Conservation (phyloP, 2,329 filamentous ascomycete genomes). For the Sporothrix pseudoabietina region DNA sequence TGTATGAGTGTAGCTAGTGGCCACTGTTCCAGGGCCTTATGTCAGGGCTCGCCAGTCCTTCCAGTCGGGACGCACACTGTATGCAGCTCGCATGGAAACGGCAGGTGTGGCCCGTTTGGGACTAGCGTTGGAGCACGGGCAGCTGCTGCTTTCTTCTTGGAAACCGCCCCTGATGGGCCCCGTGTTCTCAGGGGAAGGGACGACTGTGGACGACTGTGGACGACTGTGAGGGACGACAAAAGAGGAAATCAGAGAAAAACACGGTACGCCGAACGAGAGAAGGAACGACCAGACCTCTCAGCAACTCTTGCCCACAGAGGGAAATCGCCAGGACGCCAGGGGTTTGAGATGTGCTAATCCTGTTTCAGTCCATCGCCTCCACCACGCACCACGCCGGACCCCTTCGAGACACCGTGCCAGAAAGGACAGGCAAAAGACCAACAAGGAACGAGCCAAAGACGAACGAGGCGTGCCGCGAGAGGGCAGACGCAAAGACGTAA, state of each 20-base stretch:
- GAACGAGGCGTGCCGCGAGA: constrained; percentile 7
- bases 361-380: constrained; percentile 33
- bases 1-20: too few relatives aligned
- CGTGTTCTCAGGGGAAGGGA: constrained; percentile 20
- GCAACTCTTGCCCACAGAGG: neutral
- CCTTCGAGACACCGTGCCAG: constrained; percentile 24
- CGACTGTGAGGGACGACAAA: neutral
- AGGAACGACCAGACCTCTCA: neutral
- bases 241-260: neutral
- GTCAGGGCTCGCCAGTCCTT: too few relatives aligned
- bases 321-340: constrained; percentile 28
- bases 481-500: neutral
- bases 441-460: neutral
- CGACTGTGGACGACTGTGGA: neutral
- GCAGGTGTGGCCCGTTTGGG: constrained; percentile 21
- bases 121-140: constrained; percentile 22
- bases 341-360: constrained; percentile 34
- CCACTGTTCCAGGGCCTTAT: too few relatives aligned
- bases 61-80: constrained; percentile 19
- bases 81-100: constrained; percentile 22
- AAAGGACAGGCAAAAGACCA: neutral
- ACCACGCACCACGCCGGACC: constrained; percentile 19
- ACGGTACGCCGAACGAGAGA: neutral
- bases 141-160: constrained; percentile 2
- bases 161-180: constrained; percentile 23